phyloP scores from a whole-genome alignment of 179 eudicot species.

The Monotropa hypopitys region DNA sequence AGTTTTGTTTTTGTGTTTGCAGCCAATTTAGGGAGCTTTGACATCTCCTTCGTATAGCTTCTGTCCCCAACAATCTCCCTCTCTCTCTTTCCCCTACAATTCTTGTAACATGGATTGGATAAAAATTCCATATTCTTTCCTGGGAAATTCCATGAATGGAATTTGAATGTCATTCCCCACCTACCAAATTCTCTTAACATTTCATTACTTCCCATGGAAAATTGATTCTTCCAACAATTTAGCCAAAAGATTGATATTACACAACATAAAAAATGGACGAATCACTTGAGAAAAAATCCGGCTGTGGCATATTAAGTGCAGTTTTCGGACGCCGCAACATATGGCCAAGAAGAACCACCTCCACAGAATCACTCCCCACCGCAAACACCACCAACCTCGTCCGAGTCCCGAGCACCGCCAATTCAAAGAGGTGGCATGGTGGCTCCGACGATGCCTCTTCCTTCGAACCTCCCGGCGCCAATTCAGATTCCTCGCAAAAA shows the following conservation, averaged over 20 bases:
- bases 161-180: not conserved
- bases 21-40: conserved; percentile 1
- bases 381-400: conserved; percentile 8
- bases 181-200: not conserved
- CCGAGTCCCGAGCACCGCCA: conserved; percentile 21
- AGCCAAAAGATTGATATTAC: not conserved
- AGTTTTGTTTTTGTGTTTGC: not conserved
- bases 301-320: conserved; percentile 57
- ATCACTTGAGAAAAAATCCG: conserved; percentile 38
- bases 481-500: not conserved
- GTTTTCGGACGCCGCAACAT: conserved; percentile 43
- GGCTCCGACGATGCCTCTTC: conserved; percentile 24
- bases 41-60: not conserved
- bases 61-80: not conserved
- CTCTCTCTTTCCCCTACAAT: not conserved
- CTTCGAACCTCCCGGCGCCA: not conserved
- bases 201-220: not conserved
- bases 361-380: conserved; percentile 35
- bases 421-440: conserved; percentile 31
- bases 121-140: not conserved
- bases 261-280: conserved; percentile 20
- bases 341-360: conserved; percentile 43
- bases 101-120: not conserved
- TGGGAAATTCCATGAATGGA: conserved; percentile 9
- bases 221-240: no score